Conservation (phyloP, 2,329 filamentous ascomycete species). For the Cladophialophora carrionii region DNA sequence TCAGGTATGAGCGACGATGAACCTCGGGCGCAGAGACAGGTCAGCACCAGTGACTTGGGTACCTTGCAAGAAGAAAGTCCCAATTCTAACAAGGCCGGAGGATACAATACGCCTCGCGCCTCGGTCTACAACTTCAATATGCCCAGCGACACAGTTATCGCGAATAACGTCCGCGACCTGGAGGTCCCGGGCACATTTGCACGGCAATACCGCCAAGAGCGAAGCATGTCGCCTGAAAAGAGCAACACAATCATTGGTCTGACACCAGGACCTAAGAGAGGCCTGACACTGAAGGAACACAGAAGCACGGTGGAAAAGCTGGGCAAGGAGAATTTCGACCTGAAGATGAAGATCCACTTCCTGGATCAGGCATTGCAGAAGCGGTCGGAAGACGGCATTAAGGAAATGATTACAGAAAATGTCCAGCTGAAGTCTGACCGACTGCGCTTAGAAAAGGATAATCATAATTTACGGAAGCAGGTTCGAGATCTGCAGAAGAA, state of each 20-base stretch:
- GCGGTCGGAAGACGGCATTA: slow-evolving; percentile 91
- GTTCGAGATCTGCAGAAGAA: slow-evolving; percentile 86
- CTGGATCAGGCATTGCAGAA: slow-evolving; percentile 91
- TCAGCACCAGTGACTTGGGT: slow-evolving; percentile 55
- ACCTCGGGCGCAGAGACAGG: slow-evolving; percentile 48
- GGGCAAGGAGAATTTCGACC: slow-evolving; percentile 96
- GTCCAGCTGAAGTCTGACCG: slow-evolving; percentile 92
- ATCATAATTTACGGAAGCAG: slow-evolving; percentile 76
- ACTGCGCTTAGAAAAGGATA: slow-evolving; percentile 86
- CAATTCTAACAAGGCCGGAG: slow-evolving; percentile 43
- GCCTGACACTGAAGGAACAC: slow-evolving; percentile 92
- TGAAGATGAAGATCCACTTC: slow-evolving; percentile 97
- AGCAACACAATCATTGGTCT: slow-evolving; percentile 49
- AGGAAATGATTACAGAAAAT: slow-evolving; percentile 97
- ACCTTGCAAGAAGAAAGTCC: slow-evolving; percentile 63
- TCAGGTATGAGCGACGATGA: slow-evolving; percentile 57
- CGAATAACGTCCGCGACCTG: slow-evolving; percentile 85
- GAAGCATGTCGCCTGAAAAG: slow-evolving; percentile 64
- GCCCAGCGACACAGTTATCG: slow-evolving; percentile 84
- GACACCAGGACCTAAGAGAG: slow-evolving; percentile 58
- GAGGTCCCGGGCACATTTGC: slow-evolving; percentile 88
- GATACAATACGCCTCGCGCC: slow-evolving; percentile 72
- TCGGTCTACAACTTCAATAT: slow-evolving; percentile 59
- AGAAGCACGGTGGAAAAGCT: slow-evolving; percentile 95
- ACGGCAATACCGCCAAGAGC: slow-evolving; percentile 79